These are phyloP conservation scores for Falciphora oryzae DNA, from an alignment of 2,329 filamentous ascomycete genomes.

Conservation along the genomic window DNA sequence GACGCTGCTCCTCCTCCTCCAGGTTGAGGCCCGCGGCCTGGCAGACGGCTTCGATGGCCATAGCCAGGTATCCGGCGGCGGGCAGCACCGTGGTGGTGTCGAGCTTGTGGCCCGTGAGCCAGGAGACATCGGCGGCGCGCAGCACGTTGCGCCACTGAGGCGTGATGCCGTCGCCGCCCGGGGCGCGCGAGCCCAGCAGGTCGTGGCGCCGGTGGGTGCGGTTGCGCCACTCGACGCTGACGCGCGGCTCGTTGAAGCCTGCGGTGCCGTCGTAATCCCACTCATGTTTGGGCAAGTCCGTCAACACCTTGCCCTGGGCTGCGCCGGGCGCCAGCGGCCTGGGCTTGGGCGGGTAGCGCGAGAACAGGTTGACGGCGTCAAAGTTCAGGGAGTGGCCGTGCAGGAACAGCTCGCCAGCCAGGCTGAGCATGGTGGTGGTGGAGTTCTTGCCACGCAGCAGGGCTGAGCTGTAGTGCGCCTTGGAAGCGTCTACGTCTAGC, in stretches of 20 bases:
- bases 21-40: constrained; percentile 1
- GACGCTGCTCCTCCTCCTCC: too few species aligned
- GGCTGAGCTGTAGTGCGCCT: constrained; percentile 12
- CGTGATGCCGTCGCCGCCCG: constrained; percentile 11
- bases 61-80: constrained; percentile 13
- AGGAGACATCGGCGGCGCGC: constrained; percentile 24
- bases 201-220: constrained; percentile 29
- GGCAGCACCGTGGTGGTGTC: constrained; percentile 20
- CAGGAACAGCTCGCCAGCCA: constrained; percentile 14
- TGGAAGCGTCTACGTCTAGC: not conserved
- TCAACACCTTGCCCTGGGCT: constrained; percentile 29
- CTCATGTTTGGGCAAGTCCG: constrained; percentile 40
- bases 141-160: constrained; percentile 22
- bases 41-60: constrained; percentile 16
- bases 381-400: constrained; percentile 12
- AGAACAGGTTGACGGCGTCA: constrained; percentile 12
- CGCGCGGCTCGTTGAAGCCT: constrained; percentile 24
- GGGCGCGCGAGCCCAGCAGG: constrained; percentile 28
- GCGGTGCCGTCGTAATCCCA: constrained; percentile 32
- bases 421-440: constrained; percentile 14
- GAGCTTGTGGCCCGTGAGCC: constrained; percentile 22
- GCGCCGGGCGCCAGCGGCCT: too few species aligned
- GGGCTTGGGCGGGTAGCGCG: too few species aligned
- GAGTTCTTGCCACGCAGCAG: constrained; percentile 13
- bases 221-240: constrained; percentile 23